Evolutionary conservation across 805 yeast genomes (phyloP).

Genomic region (Kluyveromyces nonfermentans): DNA sequence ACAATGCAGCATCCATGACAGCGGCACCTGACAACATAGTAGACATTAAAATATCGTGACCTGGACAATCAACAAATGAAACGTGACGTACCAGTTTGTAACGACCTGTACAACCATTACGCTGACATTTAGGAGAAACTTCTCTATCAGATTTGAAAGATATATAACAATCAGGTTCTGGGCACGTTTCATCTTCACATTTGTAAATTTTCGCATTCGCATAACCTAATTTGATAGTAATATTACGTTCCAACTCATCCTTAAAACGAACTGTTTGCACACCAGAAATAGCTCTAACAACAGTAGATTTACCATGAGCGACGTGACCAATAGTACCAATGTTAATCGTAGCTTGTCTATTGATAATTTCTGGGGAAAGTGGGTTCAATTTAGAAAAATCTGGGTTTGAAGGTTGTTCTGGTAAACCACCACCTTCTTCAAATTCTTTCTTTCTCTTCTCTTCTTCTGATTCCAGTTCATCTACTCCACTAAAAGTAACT

Average conservation of each 20-base stretch:
- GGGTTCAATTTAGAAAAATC: slow-evolving; percentile 79
- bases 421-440: slow-evolving; percentile 97
- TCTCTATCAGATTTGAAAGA: slow-evolving; percentile 93
- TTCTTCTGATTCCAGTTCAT: slow-evolving; percentile 57
- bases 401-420: slow-evolving; percentile 89
- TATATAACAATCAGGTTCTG: slow-evolving; percentile 90
- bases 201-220: slow-evolving; percentile 98
- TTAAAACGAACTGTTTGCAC: slow-evolving; percentile 98
- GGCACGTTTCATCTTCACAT: slow-evolving; percentile 77
- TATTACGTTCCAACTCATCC: slow-evolving; percentile 97
- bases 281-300: slow-evolving; percentile 93
- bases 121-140: slow-evolving; percentile 84
- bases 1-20: slow-evolving; percentile 98
- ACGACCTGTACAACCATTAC: slow-evolving; percentile 82
- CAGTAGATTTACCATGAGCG: slow-evolving; percentile 92
- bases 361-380: slow-evolving; percentile 87
- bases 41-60: slow-evolving; percentile 99
- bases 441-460: slow-evolving; percentile 76
- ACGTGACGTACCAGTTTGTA: slow-evolving; percentile 91
- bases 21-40: slow-evolving; percentile 99
- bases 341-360: slow-evolving; percentile 97
- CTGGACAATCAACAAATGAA: slow-evolving; percentile 98
- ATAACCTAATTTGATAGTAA: slow-evolving; percentile 96
- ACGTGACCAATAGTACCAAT: slow-evolving; percentile 97
- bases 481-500: slow-evolving; percentile 73